phyloP scores from a whole-genome alignment of 2,329 filamentous ascomycete genomes.

The Phyllosticta citrichinensis region DNA sequence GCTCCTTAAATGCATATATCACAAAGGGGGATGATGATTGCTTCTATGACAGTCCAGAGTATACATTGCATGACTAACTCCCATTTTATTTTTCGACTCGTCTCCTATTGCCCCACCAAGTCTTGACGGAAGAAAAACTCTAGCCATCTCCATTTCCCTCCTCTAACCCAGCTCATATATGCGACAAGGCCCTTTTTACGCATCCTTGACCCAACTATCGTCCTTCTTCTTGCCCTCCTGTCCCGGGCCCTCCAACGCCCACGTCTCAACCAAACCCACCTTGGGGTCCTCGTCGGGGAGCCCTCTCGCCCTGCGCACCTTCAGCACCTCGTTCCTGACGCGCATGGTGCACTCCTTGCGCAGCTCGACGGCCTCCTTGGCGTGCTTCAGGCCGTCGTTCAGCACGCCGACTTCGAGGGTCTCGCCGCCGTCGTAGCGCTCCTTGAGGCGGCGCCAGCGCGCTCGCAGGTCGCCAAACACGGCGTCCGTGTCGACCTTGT shows the following conservation, averaged over 20 bases:
- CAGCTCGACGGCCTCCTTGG: conserved; percentile 64
- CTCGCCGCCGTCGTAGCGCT: conserved; percentile 29
- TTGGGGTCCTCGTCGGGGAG: conserved; percentile 73
- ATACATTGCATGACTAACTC: no score
- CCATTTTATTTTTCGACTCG: no score
- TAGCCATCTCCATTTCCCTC: neutral
- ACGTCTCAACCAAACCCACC: conserved; percentile 66
- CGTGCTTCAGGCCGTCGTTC: conserved; percentile 53
- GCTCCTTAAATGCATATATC: no score
- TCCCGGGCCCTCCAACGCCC: conserved; percentile 49
- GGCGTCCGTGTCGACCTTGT: conserved; percentile 60
- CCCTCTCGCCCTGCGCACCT: conserved; percentile 61
- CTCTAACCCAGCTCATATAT: neutral
- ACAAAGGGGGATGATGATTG: no score
- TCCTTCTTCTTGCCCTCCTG: conserved; percentile 50
- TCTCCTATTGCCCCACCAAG: neutral
- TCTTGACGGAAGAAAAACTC: neutral
- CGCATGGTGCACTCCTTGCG: conserved; percentile 70
- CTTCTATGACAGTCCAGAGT: no score
- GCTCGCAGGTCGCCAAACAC: conserved; percentile 68
- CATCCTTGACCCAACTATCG: conserved; percentile 50
- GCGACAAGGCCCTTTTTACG: conserved; percentile 20
- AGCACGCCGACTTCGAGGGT: conserved; percentile 46
- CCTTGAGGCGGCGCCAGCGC: conserved; percentile 62
- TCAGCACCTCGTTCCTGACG: conserved; percentile 70